These are phyloP conservation scores for Alternaria panax DNA, from an alignment of 2,329 filamentous ascomycete species.

Conservation along the genomic window DNA sequence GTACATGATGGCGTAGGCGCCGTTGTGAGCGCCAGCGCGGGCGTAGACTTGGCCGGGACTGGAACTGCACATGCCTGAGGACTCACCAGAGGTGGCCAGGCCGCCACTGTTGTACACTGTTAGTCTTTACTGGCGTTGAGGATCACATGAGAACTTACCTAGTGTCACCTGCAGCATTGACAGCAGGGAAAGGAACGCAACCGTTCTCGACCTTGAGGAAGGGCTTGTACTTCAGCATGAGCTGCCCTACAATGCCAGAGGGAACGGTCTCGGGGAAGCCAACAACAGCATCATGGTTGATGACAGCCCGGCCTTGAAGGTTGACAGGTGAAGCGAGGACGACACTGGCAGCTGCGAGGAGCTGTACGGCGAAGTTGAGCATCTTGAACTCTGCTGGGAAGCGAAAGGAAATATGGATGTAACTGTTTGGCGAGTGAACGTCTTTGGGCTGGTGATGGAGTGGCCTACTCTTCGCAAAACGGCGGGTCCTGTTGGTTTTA, in stretches of 20 bases:
- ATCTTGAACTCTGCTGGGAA: conserved; percentile 20
- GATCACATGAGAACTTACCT: conserved; percentile 52
- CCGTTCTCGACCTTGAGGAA: conserved; percentile 64
- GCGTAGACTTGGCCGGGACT: conserved; percentile 62
- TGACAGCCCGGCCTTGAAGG: conserved; percentile 52
- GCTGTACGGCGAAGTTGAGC: conserved; percentile 35
- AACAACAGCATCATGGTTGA: conserved; percentile 58
- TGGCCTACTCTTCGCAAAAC: background rate
- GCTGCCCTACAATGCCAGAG: conserved; percentile 53
- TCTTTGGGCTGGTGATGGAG: background rate
- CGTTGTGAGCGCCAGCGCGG: conserved; percentile 52
- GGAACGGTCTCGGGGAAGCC: conserved; percentile 64
- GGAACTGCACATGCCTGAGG: conserved; percentile 51
- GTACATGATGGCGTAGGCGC: conserved; percentile 60
- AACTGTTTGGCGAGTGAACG: background rate
- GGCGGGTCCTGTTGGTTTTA: background rate
- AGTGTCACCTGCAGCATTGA: conserved; percentile 65
- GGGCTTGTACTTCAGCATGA: conserved; percentile 65
- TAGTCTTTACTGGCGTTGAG: background rate
- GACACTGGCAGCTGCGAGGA: conserved; percentile 29
- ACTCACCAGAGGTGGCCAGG: conserved; percentile 54
- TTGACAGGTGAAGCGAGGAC: conserved; percentile 34
- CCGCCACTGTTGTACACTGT: conserved; percentile 50
- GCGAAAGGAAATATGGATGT: background rate
- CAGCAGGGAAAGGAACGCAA: conserved; percentile 69